Conservation (phyloP, 805 yeast genomes). For the Myxozyma melibiosi region DNA sequence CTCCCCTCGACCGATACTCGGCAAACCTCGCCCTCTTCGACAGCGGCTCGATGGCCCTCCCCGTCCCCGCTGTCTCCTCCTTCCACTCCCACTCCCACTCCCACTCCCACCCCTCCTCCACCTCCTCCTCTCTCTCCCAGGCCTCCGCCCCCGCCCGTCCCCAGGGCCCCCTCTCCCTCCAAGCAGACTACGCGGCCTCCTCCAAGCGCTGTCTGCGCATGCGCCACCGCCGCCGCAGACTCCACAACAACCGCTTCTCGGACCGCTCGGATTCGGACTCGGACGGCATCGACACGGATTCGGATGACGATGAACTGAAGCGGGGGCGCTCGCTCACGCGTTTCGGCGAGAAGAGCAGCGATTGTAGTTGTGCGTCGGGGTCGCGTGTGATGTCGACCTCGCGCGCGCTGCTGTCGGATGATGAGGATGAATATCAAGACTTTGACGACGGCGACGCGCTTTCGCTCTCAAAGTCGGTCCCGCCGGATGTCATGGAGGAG, state of each 20-base stretch:
- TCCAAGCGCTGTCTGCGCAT: background rate
- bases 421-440: conserved; percentile 2
- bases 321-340: conserved; percentile 21
- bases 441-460: background rate
- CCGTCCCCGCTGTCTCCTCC: background rate
- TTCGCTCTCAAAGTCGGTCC: no score
- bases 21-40: conserved; percentile 21
- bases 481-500: conserved; percentile 16
- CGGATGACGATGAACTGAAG: conserved; percentile 1
- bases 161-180: background rate
- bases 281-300: background rate
- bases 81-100: background rate
- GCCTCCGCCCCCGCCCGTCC: background rate
- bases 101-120: background rate
- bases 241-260: conserved; percentile 20
- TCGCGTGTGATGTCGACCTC: conserved; percentile 14
- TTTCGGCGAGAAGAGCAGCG: conserved; percentile 10
- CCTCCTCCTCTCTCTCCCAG: no score
- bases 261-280: conserved; percentile 23
- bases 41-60: background rate
- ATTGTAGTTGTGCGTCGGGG: conserved; percentile 3
- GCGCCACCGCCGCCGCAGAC: conserved; percentile 2
- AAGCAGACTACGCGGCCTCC: background rate
- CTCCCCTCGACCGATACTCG: conserved; percentile 11
- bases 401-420: conserved; percentile 18